A percentile compares a stretch with the other conserved stretches of the same genome.
phyloP scores from a whole-genome alignment of 345 rosid genomes.

The Mangifera indica region DNA sequence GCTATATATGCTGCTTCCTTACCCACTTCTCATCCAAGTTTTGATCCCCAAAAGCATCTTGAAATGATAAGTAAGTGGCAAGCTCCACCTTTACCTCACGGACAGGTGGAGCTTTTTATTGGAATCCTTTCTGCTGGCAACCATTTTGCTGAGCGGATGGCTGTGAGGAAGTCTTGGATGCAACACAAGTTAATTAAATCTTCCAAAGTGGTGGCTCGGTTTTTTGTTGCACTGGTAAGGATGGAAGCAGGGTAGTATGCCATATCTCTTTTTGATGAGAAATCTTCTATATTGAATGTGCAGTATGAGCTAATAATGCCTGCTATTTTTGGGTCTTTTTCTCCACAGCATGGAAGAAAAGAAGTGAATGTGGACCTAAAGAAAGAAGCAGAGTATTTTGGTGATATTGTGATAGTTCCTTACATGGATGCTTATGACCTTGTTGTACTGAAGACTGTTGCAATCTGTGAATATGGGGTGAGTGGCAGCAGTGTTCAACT shows the following conservation, averaged over 20 bases:
- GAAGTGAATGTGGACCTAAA: conserved; percentile 83
- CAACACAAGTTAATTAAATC: conserved; percentile 76
- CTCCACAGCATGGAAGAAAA: conserved; percentile 55
- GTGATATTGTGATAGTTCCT: conserved; percentile 89
- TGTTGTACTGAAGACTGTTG: conserved; percentile 92
- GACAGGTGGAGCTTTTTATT: conserved; percentile 67
- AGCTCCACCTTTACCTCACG: conserved; percentile 65
- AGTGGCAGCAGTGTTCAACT: conserved; percentile 19
- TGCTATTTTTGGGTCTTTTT: no score
- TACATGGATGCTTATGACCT: conserved; percentile 98
- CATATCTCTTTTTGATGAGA: neutral
- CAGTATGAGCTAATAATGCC: neutral
- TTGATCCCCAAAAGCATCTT: conserved; percentile 79
- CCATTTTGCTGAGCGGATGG: conserved; percentile 95
- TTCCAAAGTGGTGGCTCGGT: conserved; percentile 85
- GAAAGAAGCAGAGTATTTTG: conserved; percentile 92
- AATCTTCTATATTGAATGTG: neutral
- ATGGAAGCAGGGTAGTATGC: neutral
- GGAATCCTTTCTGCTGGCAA: conserved; percentile 96
- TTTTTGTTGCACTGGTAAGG: conserved; percentile 88
- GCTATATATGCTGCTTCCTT: conserved; percentile 82
- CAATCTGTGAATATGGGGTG: conserved; percentile 97
- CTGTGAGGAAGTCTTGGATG: conserved; percentile 96
- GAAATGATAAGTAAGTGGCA: conserved; percentile 79
- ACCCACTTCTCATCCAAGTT: conserved; percentile 82